Evolutionary conservation across 2,329 filamentous ascomycete genomes (phyloP), one percentile per base, ranked within the genome.

Genomic region (Elsinoe batatas): DNA sequence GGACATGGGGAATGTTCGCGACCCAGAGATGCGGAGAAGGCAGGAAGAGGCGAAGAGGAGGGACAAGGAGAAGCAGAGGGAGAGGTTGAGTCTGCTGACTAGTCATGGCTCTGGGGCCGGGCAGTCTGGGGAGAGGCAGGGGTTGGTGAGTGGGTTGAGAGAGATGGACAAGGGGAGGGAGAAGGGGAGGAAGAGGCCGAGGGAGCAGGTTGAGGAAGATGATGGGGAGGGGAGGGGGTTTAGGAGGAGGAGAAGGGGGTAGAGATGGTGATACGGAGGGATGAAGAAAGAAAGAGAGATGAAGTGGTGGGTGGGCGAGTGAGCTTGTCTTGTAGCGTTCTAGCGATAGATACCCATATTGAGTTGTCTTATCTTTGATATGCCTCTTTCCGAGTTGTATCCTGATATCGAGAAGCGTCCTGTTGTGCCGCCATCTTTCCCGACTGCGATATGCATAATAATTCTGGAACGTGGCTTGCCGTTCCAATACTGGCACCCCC

Each of bases 191-290:
- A 56, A 57, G 43, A 54, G 56, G 44, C 50, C 47, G 17, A 51
- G 55, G 17, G 53, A 58, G 54, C 62, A 65, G 10, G 63, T 61
- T 33, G 67, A 70, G 5, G 76, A 76, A 40, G 79, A 79, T 43
- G 79, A 79, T 62, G 79, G 80, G 26, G 79, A 81, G 62, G 78
- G 77, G 59, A 69, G 76, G 57, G 77, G 76, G 32, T 81, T 82
- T 61, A 74, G 74, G 60, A 70, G 76, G 58, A 72, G 72, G 63
- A 70, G 71, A 56, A 59, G 58, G 37, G 53, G 38, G n/a, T 55
- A 30, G 37, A 2, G 37, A 40, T 40, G n/a, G 22, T 5, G 6
- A 18, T 5, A 13, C 26, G 40, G n/a, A 18, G 37, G 37, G 36
- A 38, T 38, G 36, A 12, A 38, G 10, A 38, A 12, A 12, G 13